Evolutionary conservation across 805 yeast genomes (phyloP).

Genomic region (Metschnikowia orientalis): DNA sequence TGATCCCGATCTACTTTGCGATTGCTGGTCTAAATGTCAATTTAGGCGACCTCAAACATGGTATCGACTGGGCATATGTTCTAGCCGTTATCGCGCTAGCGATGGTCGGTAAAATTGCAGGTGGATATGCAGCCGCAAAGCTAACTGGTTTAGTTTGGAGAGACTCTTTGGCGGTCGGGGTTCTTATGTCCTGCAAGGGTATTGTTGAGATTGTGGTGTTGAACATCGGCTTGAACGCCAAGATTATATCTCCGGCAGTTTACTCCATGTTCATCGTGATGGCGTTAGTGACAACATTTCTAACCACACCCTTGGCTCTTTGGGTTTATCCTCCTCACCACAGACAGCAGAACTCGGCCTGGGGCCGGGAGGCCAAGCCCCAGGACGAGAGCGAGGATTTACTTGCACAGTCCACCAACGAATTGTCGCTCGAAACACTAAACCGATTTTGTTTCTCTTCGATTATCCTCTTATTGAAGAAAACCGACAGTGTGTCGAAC

Average conservation of each 20-base stretch:
- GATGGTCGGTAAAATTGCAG: slow-evolving; percentile 58
- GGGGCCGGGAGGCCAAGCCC: slow-evolving; percentile 19
- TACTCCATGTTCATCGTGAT: slow-evolving; percentile 79
- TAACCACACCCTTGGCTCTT: slow-evolving; percentile 73
- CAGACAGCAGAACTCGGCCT: slow-evolving; percentile 46
- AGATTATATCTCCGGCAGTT: slow-evolving; percentile 58
- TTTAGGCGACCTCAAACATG: slow-evolving; percentile 57
- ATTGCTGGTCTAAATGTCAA: slow-evolving; percentile 72
- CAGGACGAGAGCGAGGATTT: slow-evolving; percentile 7
- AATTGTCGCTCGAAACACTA: slow-evolving; percentile 17
- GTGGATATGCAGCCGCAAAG: slow-evolving; percentile 64
- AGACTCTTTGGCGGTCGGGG: slow-evolving; percentile 72
- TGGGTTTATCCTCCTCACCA: slow-evolving; percentile 58
- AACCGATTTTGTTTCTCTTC: slow-evolving; percentile 21
- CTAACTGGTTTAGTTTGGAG: slow-evolving; percentile 62
- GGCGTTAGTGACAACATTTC: slow-evolving; percentile 74
- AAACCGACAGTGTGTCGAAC: slow-evolving; percentile 30
- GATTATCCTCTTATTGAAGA: slow-evolving; percentile 26
- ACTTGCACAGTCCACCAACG: slow-evolving; percentile 7
- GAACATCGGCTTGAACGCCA: slow-evolving; percentile 67
- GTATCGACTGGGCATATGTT: slow-evolving; percentile 75
- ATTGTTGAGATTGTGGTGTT: slow-evolving; percentile 80
- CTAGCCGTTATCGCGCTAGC: slow-evolving; percentile 67
- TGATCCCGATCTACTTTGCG: slow-evolving; percentile 77
- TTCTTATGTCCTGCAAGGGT: slow-evolving; percentile 85